These are phyloP conservation scores for Trametes coccinea DNA, from an alignment of 768 basidiomycete species.

Conservation along the genomic window DNA sequence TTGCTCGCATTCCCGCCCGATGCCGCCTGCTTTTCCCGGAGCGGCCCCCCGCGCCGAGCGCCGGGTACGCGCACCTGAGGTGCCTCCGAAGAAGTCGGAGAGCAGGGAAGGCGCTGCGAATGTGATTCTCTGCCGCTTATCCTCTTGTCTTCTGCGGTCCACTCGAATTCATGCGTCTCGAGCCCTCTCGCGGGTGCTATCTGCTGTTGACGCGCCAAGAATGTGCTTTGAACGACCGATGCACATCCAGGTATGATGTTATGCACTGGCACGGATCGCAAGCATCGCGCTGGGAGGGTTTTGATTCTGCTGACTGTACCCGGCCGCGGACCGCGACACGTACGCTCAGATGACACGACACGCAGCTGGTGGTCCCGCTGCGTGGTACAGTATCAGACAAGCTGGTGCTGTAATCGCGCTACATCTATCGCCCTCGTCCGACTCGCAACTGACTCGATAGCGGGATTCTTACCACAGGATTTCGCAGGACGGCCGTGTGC, in stretches of 20 bases:
- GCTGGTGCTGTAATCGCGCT: no score
- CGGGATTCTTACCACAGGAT: not conserved
- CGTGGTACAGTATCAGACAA: no score
- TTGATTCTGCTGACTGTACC: not conserved
- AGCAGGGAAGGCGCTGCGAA: not conserved
- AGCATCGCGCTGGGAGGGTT: no score
- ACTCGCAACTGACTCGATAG: not conserved
- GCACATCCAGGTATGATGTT: no score
- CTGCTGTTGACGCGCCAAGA: no score
- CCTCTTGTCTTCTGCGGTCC: no score
- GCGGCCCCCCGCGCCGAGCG: not conserved
- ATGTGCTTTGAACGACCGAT: not conserved
- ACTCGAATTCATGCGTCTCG: not conserved
- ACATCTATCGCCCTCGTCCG: not conserved
- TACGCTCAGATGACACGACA: slow-evolving; percentile 3
- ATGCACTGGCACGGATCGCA: no score
- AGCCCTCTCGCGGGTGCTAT: not conserved
- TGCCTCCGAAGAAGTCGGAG: slow-evolving; percentile 18
- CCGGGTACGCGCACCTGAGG: not conserved
- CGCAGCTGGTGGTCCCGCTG: not conserved
- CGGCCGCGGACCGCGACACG: not conserved
- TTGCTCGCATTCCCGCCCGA: not conserved
- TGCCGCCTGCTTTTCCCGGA: not conserved
- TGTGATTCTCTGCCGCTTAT: not conserved
- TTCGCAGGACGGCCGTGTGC: no score